Percentiles rank a stretch among this genome's conserved stretches.
These are phyloP conservation scores for Neofusicoccum laricinum DNA, from an alignment of 2,329 filamentous ascomycete species.

Conservation along the genomic window DNA sequence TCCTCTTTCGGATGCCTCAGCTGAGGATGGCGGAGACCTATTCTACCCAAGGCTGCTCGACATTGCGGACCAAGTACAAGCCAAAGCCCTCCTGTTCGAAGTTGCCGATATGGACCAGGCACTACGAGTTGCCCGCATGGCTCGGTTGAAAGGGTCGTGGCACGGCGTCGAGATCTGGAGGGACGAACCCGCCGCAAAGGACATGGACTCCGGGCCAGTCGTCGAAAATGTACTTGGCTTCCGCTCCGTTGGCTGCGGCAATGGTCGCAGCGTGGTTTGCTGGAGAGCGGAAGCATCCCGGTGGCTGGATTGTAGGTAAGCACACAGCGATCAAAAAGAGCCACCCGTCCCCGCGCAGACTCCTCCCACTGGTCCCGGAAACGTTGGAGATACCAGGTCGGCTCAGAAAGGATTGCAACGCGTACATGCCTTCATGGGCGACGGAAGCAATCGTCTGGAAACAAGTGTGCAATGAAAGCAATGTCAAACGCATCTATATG, in stretches of 20 bases:
- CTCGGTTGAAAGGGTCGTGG: conserved; percentile 24
- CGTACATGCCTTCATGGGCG: too few relatives aligned
- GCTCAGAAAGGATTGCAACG: too few relatives aligned
- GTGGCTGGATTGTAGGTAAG: conserved; percentile 24
- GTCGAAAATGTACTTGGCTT: background rate
- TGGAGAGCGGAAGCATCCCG: conserved; percentile 32
- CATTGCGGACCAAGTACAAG: conserved; percentile 49
- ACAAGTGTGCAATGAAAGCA: too few relatives aligned
- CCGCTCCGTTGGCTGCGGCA: conserved; percentile 36
- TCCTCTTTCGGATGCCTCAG: conserved; percentile 3
- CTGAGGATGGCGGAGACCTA: conserved; percentile 41
- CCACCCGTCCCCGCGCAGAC: too few relatives aligned
- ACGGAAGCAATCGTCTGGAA: too few relatives aligned
- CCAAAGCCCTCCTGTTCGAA: conserved; percentile 64
- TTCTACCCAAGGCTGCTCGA: conserved; percentile 69
- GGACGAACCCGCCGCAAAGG: conserved; percentile 50
- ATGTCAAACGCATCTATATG: too few relatives aligned
- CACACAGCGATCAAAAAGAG: background rate
- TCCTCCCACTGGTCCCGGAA: too few relatives aligned
- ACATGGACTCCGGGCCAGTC: conserved; percentile 18
- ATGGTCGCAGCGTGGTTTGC: conserved; percentile 45
- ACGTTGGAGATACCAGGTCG: too few relatives aligned
- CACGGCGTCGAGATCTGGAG: conserved; percentile 66
- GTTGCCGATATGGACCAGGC: conserved; percentile 70
- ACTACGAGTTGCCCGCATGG: conserved; percentile 57